A percentile compares a stretch with the other conserved stretches of the same genome.
phyloP scores from a whole-genome alignment of 2,329 filamentous ascomycete species.

The Calonectria pteridis region DNA sequence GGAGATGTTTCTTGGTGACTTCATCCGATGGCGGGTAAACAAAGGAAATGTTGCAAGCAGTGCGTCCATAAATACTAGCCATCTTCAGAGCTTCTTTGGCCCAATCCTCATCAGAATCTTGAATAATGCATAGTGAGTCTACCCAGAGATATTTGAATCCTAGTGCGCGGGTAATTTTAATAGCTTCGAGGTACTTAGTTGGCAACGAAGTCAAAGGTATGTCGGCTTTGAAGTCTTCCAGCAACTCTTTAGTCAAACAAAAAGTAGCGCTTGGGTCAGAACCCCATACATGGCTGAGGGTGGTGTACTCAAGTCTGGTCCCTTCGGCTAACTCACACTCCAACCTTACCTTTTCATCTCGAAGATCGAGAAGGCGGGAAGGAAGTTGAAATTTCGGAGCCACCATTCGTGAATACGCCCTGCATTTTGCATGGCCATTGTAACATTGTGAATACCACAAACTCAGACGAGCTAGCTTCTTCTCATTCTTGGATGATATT shows the following conservation, averaged over 20 bases:
- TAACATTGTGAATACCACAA: slow-evolving; percentile 5
- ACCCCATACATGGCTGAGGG: slow-evolving; percentile 26
- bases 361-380: slow-evolving; percentile 10
- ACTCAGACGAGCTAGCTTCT: neutral
- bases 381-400: slow-evolving; percentile 3
- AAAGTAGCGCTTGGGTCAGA: slow-evolving; percentile 8
- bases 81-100: slow-evolving; percentile 1
- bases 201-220: slow-evolving; percentile 2
- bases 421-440: slow-evolving; percentile 8
- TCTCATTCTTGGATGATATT: slow-evolving; percentile 11
- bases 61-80: slow-evolving; percentile 7
- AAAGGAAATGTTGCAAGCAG: slow-evolving; percentile 13
- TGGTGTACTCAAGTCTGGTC: slow-evolving; percentile 5
- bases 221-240: slow-evolving; percentile 1
- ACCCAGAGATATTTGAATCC: slow-evolving; percentile 15
- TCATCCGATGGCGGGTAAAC: slow-evolving; percentile 12
- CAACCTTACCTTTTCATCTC: slow-evolving; percentile 14
- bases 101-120: slow-evolving; percentile 9
- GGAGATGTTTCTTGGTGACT: slow-evolving; percentile 1
- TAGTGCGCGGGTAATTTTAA: neutral
- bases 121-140: neutral
- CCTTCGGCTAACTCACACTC: neutral
- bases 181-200: slow-evolving; percentile 7
- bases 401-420: slow-evolving; percentile 9
- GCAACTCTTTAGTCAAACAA: neutral